Base-by-base conservation (phyloP, 2,329 filamentous ascomycete genomes). In the Ceratocystis papillata region DNA sequence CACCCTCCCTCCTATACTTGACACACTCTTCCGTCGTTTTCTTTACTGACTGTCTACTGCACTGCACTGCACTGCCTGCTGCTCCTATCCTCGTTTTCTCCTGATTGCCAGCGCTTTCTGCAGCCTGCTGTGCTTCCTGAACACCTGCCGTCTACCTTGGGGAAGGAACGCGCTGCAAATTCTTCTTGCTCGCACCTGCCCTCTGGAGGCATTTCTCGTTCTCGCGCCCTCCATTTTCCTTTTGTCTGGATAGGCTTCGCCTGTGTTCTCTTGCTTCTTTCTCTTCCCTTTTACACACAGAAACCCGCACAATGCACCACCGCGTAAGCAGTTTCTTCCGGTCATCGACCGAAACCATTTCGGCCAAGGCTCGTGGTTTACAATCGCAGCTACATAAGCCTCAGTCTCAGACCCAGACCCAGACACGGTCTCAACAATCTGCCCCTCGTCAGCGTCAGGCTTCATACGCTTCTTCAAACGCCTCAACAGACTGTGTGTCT, bases 251-350 rank as follows among this genome's bases (percentile, higher is more conserved):
- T 12, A 41, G 10, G 10, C 28, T 60, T 17, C n/a, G 44, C 10
- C 46, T 30, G 10, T 62, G 8, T 25, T 25, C n/a, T 50, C 41
- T 63, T 45, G 7, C n/a, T 20, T 22, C 7, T 30, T 30, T 37
- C 10, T 33, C 44, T 25, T 20, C 41, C 20, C 50, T 63, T 20
- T n/a, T 57, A 59, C 37, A 44, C 57, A 15, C 48, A 22, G 30
- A n/a, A 44, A 62, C 28, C 25, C 3, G n/a, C 62, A 77, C 72
- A 64, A 85, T 84, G 82, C 81, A 82, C 72, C 80, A 83, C 75
- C 76, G 79, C 68, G 82, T 85, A 69, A 76, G 79, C 72, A 80
- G 78, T 72, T 83, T 85, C 74, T 77, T 84, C 70, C 80, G 81
- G 70, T 78, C 77, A 69, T 80, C 81, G n/a, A 80, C 80, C 69